Evolutionary conservation across 805 yeast genomes (phyloP), one percentile per base, ranked within the genome.

Genomic region (Teunomyces atbi): DNA sequence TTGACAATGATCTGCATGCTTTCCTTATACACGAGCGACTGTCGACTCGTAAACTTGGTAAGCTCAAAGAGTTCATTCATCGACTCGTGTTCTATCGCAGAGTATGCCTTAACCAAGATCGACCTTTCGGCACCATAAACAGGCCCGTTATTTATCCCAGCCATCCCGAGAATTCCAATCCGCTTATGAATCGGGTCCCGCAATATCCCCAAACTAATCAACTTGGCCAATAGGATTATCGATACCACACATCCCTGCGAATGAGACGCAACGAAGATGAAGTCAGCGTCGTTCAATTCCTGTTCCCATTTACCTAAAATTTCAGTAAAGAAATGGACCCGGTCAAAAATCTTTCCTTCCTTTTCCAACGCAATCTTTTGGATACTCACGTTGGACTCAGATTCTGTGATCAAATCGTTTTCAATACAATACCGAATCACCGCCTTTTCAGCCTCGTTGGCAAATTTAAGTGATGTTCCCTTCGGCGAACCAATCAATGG

Each of bases 171-270:
- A 15, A 92, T 69, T 0, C 94, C 89, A 11, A 91, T 75, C 18
- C 78, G 68, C 60, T 81, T 72, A 13, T 46, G 45, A 16, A 59
- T 59, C 0, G 76, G 68, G 59, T 52, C 73, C 66, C 58, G 69
- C 57, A 58, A 69, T 37, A 61, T 70, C 19, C 61, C 94, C 65
- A 53, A 64, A 62, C 81, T 85, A 10, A 92, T 77, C 35, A 92
- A 72, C 53, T 77, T 76, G 0, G 96, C 85, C n/a, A 90, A 66
- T 23, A 92, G 63, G 27, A 89, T 83, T 1, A 89, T 82, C 0
- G 96, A 80, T 0, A 94, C 98, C 0, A 96, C 97, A 40, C 92
- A 84, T 0, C 99, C 99, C 64, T 92, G 99, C 0, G 97, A 91
- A 65, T 92, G 99, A 0, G 96, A 84, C 1, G 97, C 97, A 51